Evolutionary conservation across 768 basidiomycete species (phyloP).

Genomic region (Tricholoma matsutake): DNA sequence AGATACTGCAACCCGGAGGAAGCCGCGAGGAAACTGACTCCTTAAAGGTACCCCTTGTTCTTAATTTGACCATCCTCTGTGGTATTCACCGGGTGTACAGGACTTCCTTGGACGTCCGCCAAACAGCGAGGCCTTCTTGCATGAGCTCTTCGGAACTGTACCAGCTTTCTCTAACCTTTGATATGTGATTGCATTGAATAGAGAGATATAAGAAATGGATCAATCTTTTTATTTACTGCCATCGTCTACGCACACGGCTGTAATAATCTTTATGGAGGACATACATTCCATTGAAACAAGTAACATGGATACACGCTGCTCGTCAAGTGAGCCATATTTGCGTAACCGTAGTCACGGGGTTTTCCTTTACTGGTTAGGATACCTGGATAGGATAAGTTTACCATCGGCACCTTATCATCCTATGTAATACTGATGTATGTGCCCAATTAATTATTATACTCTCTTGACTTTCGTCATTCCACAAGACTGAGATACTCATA

Average conservation of each 20-base stretch:
- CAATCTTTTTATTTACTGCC: too few relatives aligned
- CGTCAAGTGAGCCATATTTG: too few relatives aligned
- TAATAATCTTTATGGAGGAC: too few relatives aligned
- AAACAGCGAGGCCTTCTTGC: slow-evolving; percentile 71
- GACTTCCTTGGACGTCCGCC: slow-evolving; percentile 77
- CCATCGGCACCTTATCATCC: too few relatives aligned
- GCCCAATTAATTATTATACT: neutral
- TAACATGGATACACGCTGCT: too few relatives aligned
- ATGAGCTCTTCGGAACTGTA: slow-evolving; percentile 55
- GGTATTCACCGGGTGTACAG: slow-evolving; percentile 29
- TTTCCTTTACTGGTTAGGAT: too few relatives aligned
- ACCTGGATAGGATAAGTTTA: too few relatives aligned
- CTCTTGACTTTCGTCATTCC: neutral
- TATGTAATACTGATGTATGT: too few relatives aligned
- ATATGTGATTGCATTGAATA: neutral
- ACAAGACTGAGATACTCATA: neutral
- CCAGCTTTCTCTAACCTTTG: slow-evolving; percentile 30
- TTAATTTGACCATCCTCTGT: neutral
- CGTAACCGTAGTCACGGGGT: too few relatives aligned
- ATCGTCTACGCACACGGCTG: too few relatives aligned
- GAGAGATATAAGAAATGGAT: too few relatives aligned
- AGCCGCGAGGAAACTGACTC: slow-evolving; percentile 78
- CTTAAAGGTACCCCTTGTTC: slow-evolving; percentile 49
- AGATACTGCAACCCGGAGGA: slow-evolving; percentile 72
- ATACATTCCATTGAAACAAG: too few relatives aligned